Base-by-base conservation (phyloP, 768 basidiomycete species). In the Rhodotorula babjevae region DNA sequence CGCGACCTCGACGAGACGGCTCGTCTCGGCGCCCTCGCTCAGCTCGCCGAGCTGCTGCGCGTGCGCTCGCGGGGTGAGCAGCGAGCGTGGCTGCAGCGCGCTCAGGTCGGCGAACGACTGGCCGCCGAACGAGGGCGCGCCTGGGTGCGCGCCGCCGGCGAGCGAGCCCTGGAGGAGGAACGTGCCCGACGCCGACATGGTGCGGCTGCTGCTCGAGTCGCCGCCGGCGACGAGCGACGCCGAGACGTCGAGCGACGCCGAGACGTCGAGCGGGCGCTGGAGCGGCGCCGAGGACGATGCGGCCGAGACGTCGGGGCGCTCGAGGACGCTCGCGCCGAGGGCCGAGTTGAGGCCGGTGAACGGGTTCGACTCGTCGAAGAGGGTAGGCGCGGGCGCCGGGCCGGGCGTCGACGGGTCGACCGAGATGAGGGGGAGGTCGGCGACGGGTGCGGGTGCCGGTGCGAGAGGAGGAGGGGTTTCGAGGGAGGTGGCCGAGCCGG, bases 331-430 rank as follows among this genome's bases (percentile, higher is more conserved):
- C 25, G 31, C 56, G 19, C 56, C 56, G 15, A 57, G 56, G 3
- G 56, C 36, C 2, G 58, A 59, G n/a, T 47, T 36, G 14, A 59
- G 31, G 36, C n/a, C 36, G 27, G 4, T 3, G 49, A 66, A 71
- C 23, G 70, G 70, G 55, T 71, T 67, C 55, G 70, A 71, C 42
- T 71, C 70, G 65, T 71, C 70, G 36, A 71, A 71, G 14, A 67
- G 57, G 29, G 56, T 66, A 23, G 19, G 47, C 7, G 56, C 33
- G 18, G 33, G 33, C 3, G 40, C 6, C 2, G 31, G 3, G 52
- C 42, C 23, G 6, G 56, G 57, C 42, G 57, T 46, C 9, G 49
- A 50, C 21, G 57, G 58, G 31, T 60, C 31, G 47, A 60, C 33
- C 25, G 52, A 44, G 56, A 56, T 66, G 12, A 12, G 18, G 11